Conservation (phyloP, 306 rosid genomes). For the Gynostemma pentaphyllum region DNA sequence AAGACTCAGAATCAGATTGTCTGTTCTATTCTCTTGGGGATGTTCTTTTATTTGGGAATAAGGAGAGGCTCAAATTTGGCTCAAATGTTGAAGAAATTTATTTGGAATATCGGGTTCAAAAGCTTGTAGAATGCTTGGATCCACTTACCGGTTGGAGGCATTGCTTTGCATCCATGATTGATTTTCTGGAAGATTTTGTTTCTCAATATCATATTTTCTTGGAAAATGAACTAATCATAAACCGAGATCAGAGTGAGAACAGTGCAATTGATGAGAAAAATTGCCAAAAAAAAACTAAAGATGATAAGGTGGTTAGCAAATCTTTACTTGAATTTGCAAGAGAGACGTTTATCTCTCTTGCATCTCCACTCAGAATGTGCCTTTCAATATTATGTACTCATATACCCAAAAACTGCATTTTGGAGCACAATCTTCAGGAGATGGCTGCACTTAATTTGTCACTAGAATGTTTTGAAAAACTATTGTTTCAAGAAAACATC, state of each 20-base stretch:
- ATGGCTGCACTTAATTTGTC: constrained; percentile 17
- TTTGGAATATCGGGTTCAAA: constrained; percentile 51
- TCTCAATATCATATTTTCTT: constrained; percentile 35
- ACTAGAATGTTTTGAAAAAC: constrained; percentile 28
- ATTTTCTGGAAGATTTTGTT: constrained; percentile 53
- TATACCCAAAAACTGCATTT: constrained; percentile 32
- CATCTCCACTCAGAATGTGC: constrained; percentile 22
- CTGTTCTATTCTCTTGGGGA: constrained; percentile 38
- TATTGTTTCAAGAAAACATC: constrained; percentile 23
- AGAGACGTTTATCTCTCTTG: constrained; percentile 25
- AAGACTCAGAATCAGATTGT: constrained; percentile 10
- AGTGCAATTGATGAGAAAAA: not conserved
- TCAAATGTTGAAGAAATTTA: constrained; percentile 34
- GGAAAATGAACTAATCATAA: constrained; percentile 26
- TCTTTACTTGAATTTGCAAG: constrained; percentile 47
- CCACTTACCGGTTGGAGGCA: constrained; percentile 40
- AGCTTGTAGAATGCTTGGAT: constrained; percentile 29
- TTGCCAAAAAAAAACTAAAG: constrained; percentile 4
- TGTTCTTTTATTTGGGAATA: constrained; percentile 52
- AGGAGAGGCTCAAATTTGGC: constrained; percentile 51
- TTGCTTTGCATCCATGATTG: constrained; percentile 39
- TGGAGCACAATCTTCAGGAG: constrained; percentile 17
- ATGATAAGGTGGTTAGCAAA: constrained; percentile 12
- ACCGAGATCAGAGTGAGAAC: constrained; percentile 5
- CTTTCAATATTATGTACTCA: constrained; percentile 38